phyloP scores from a whole-genome alignment of 2,329 filamentous ascomycete species.

The Penicillium freii region DNA sequence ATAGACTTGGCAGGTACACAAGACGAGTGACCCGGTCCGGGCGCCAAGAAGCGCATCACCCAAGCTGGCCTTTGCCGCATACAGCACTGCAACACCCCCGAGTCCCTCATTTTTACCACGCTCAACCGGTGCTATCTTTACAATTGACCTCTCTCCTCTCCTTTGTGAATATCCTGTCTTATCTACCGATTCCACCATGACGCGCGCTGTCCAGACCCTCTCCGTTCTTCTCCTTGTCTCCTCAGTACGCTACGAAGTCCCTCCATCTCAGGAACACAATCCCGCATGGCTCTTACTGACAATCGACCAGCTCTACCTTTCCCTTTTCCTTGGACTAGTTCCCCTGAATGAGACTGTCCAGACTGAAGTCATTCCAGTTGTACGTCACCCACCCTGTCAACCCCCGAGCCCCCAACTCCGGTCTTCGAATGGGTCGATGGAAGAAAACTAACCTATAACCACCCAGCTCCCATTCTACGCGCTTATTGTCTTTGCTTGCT shows the following conservation, averaged over 20 bases:
- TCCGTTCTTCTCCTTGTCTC: conserved; percentile 83
- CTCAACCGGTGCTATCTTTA: conserved; percentile 1
- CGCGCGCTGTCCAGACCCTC: conserved; percentile 88
- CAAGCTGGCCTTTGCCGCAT: conserved; percentile 12
- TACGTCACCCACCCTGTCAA: conserved; percentile 50
- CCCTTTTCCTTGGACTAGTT: conserved; percentile 77
- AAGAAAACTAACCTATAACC: not conserved
- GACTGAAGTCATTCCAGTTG: conserved; percentile 82
- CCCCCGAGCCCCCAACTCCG: not conserved
- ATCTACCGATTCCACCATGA: conserved; percentile 65
- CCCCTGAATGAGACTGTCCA: conserved; percentile 76
- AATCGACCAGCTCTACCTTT: conserved; percentile 72
- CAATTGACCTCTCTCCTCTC: conserved; percentile 8
- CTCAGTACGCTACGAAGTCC: conserved; percentile 62
- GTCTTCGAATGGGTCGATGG: conserved; percentile 3
- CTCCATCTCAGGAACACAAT: not conserved
- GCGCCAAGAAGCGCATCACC: conserved; percentile 13
- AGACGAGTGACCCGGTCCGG: conserved; percentile 10
- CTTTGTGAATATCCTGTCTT: conserved; percentile 6
- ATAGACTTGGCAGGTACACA: not conserved
- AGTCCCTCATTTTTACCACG: conserved; percentile 20
- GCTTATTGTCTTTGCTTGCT: conserved; percentile 85
- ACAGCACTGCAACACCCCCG: conserved; percentile 4
- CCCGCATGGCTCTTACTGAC: not conserved
- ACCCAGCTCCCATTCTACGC: conserved; percentile 88